Conservation (phyloP, 2,329 filamentous ascomycete species). For the Penicillium sp. region DNA sequence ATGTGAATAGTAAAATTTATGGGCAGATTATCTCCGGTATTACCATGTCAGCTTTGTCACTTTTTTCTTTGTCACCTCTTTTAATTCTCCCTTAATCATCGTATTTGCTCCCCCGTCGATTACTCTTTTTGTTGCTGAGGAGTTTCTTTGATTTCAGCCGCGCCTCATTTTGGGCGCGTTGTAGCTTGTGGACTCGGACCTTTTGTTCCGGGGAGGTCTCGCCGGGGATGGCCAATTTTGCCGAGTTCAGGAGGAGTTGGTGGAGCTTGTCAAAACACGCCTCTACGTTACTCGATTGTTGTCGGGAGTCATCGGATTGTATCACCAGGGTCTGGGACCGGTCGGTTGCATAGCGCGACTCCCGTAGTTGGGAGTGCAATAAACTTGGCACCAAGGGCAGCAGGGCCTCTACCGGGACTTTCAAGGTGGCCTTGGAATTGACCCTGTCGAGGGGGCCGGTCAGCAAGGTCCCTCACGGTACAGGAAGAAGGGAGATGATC, state of each 20-base stretch:
- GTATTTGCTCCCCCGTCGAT: constrained; percentile 49
- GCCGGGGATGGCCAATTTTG: constrained; percentile 58
- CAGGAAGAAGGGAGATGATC: constrained; percentile 9
- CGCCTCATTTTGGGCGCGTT: constrained; percentile 62
- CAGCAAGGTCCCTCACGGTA: constrained; percentile 1
- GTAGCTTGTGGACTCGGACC: constrained; percentile 58
- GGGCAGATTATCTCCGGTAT: constrained; percentile 15
- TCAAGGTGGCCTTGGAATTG: constrained; percentile 69
- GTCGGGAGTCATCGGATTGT: constrained; percentile 66
- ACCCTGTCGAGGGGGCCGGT: constrained; percentile 52
- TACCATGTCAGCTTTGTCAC: constrained; percentile 15
- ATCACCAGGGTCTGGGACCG: constrained; percentile 61
- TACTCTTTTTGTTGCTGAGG: constrained; percentile 65
- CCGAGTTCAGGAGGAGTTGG: constrained; percentile 57
- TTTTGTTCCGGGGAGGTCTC: constrained; percentile 62
- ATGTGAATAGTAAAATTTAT: constrained; percentile 22
- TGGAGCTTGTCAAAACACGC: constrained; percentile 63
- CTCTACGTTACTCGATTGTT: constrained; percentile 64
- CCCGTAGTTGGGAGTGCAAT: constrained; percentile 56
- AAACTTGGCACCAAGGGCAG: constrained; percentile 58
- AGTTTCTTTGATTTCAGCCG: constrained; percentile 63
- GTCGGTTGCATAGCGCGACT: constrained; percentile 60
- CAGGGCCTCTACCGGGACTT: constrained; percentile 57
- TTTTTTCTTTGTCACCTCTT: neutral
- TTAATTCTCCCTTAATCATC: constrained; percentile 36